Conservation (phyloP, 169 alveolate species). For the Besnoitia besnoiti region DNA sequence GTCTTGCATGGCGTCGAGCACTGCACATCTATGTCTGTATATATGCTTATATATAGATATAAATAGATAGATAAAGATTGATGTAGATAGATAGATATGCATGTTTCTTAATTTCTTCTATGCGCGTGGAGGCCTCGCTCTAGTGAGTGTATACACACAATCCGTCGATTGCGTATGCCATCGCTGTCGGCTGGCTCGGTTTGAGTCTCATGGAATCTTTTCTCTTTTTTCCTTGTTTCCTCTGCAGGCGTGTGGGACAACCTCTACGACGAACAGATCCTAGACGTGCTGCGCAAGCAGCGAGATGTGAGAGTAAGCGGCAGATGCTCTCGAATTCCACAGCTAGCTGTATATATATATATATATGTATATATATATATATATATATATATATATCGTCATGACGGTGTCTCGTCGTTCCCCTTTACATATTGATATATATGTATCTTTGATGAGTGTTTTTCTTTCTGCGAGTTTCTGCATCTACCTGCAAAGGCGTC, state of each 20-base stretch:
- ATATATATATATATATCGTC: not conserved
- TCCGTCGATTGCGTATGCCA: not conserved
- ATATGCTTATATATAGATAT: too few relatives aligned
- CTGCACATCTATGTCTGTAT: too few relatives aligned
- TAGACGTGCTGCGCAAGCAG: not conserved
- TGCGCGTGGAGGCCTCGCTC: not conserved
- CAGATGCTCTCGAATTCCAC: too few relatives aligned
- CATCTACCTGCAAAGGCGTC: too few relatives aligned
- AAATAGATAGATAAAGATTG: too few relatives aligned
- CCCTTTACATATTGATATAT: not conserved
- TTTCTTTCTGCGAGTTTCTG: too few relatives aligned
- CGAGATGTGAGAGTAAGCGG: not conserved
- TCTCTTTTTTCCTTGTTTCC: not conserved
- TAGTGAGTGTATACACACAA: too few relatives aligned
- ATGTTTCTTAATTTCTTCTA: too few relatives aligned
- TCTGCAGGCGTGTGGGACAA: conserved; percentile 63
- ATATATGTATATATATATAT: too few relatives aligned
- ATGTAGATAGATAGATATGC: too few relatives aligned
- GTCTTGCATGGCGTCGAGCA: too few relatives aligned
- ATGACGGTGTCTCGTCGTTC: not conserved
- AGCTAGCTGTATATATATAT: not conserved
- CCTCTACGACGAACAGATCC: conserved; percentile 43
- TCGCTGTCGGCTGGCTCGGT: not conserved
- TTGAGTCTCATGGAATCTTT: too few relatives aligned
- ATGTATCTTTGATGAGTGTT: not conserved